Evolutionary conservation across 164 flowering plant species (phyloP).

Genomic region (Nymphaea colorata): DNA sequence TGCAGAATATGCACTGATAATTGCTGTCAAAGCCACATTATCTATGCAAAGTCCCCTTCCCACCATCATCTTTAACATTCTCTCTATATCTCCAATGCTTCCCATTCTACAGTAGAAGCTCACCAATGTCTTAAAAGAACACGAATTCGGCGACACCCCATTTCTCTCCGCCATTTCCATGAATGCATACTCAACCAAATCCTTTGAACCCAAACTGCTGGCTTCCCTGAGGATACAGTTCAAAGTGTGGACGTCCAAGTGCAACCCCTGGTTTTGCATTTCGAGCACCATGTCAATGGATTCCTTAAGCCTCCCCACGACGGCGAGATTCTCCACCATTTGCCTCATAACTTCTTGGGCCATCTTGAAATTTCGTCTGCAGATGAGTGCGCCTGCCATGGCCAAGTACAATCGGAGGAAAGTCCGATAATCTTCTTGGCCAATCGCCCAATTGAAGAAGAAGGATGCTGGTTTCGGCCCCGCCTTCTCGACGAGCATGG

Average conservation of each 20-base stretch:
- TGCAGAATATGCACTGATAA: constrained; percentile 33
- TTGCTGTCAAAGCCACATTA: constrained; percentile 50
- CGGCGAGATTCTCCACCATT: constrained; percentile 53
- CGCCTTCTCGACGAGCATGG: constrained; percentile 51
- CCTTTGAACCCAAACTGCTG: constrained; percentile 32
- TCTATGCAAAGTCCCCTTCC: constrained; percentile 41
- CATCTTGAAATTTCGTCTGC: constrained; percentile 42
- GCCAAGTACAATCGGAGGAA: constrained; percentile 75
- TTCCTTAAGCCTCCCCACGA: constrained; percentile 58
- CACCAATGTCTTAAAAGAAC: constrained; percentile 52
- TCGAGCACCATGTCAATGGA: constrained; percentile 64
- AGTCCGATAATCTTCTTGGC: constrained; percentile 34
- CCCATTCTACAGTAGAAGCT: constrained; percentile 46
- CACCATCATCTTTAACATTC: constrained; percentile 52
- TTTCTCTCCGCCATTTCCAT: constrained; percentile 59
- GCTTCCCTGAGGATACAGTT: constrained; percentile 35
- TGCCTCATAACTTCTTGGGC: constrained; percentile 62
- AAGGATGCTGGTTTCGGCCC: constrained; percentile 73
- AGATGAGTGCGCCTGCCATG: constrained; percentile 41
- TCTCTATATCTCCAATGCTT: constrained; percentile 40
- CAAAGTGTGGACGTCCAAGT: constrained; percentile 23
- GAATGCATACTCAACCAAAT: constrained; percentile 57
- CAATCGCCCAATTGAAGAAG: constrained; percentile 75
- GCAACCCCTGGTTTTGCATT: constrained; percentile 58
- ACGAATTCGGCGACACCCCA: constrained; percentile 50